Evolutionary conservation across 371 early-diverging fungal species (phyloP), one percentile per base, ranked within the genome.

Genomic region (Mucor irregularis): DNA sequence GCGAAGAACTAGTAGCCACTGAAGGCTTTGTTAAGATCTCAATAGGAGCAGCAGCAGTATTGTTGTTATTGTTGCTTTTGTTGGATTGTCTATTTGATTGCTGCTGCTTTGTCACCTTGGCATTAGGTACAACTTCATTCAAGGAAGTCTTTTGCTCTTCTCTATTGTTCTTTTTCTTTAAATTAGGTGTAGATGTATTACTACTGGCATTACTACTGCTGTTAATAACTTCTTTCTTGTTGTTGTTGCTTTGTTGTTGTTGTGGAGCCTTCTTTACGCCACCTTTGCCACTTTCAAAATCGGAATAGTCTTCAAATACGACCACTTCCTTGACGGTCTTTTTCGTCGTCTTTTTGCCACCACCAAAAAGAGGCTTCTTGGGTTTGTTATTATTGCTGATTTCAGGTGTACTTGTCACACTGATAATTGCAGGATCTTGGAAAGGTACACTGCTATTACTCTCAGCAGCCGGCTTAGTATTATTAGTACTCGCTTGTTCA

Each of bases 361-460:
- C 49, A 4, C 60, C 60, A 48, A 59, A 59, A 0, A 52, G 35
- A 7, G 56, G 48, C 26, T 44, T 24, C 25, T 39, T 44, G 13
- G 43, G 38, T 31, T 48, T 53, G 19, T 24, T 24, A n/a, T n/a
- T n/a, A n/a, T n/a, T n/a, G 26, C 44, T 44, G 8, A n/a, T 16
- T 26, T 35, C 39, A 38, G 50, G 38, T 38, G 37, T 38, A 5
- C 16, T 38, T 3, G 50, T 38, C 3, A 50, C 62, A 46, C 62
- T 62, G 39, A 67, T 43, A 30, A 67, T 67, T 17, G 68, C 68
- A 44, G 68, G 68, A 43, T 67, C 68, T 42, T 61, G 52, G 30
- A 61, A 54, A 14, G 51, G 42, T 1, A n/a, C 5, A 28, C 47
- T 25, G 26, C 17, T 34, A 11, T 16, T 24, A 26, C 42, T 22